Percentiles rank a stretch among this genome's conserved stretches.
Evolutionary conservation across 1,139 yeast species (phyloP).

Genomic region (Candida neerlandica): DNA sequence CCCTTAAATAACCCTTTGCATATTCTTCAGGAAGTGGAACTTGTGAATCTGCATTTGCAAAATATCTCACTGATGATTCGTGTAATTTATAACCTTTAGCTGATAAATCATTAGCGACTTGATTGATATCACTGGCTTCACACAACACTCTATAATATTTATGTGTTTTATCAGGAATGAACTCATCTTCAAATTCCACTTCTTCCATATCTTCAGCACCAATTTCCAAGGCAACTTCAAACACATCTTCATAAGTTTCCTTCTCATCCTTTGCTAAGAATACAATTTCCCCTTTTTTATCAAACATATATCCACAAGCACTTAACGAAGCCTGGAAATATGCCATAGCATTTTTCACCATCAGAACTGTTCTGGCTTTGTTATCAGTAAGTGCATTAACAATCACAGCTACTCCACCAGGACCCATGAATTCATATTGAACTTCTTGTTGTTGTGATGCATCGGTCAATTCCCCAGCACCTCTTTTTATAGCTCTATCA

Average conservation of each 20-base stretch:
- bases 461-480: constrained; percentile 56
- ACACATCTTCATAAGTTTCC: constrained; percentile 58
- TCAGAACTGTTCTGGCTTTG: constrained; percentile 77
- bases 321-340: constrained; percentile 72
- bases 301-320: constrained; percentile 78
- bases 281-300: constrained; percentile 71
- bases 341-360: constrained; percentile 73
- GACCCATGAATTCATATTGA: constrained; percentile 90
- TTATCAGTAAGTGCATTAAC: constrained; percentile 89
- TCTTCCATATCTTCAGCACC: constrained; percentile 85
- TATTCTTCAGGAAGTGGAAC: constrained; percentile 58
- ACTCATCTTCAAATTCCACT: constrained; percentile 43
- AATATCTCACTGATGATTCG: constrained; percentile 71
- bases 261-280: constrained; percentile 42
- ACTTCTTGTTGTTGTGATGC: constrained; percentile 38
- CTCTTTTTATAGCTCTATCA: constrained; percentile 85
- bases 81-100: constrained; percentile 57
- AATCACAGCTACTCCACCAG: constrained; percentile 85
- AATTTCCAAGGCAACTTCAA: constrained; percentile 73
- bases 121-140: constrained; percentile 62
- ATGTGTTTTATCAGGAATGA: constrained; percentile 34
- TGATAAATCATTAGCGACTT: constrained; percentile 61
- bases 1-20: constrained; percentile 55
- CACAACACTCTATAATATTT: constrained; percentile 47
- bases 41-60: constrained; percentile 63